Evolutionary conservation across 108 stramenopile species (phyloP), one percentile per base, ranked within the genome.

Genomic region (Aurantiochytrium sp.): DNA sequence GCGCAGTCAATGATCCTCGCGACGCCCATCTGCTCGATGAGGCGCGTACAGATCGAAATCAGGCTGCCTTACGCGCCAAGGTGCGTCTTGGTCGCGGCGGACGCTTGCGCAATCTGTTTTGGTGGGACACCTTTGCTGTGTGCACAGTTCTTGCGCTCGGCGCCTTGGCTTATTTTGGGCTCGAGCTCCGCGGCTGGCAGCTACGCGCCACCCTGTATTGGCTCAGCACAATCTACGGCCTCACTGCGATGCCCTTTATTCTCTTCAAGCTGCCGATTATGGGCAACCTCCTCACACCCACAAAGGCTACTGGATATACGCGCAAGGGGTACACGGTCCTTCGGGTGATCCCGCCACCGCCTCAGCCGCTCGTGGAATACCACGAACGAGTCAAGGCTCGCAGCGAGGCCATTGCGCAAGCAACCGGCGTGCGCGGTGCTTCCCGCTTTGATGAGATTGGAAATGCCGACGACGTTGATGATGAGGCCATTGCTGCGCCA

Each of bases 121-220:
- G 76, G 76, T 83, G 76, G 76, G 76, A 83, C 51, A 83, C 76
- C 19, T n/a, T 83, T 53, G 76, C 76, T 53, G 76, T 83, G 10
- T 47, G 49, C 51, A 8, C 28, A 6, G 76, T 83, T 43, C 51
- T 83, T 6, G 49, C 51, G 45, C 76, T 83, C 18, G 51, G 76
- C 51, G 45, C 51, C 49, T 12, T 83, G 28, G 76, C 76, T 0
- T 83, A 83, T 53, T 83, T 47, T 47, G 25, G 8, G 16, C 19
- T 83, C n/a, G 51, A 53, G 45, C 76, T 53, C 12, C 76, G 76
- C 51, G 76, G 16, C 25, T 90, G 89, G 89, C 73, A 58, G 28
- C 47, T 43, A 43, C 87, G 18, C 19, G 72, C 83, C 16, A 87
- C 59, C 10, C 57, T 88, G 6, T 90, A 83, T 58, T 90, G 89